phyloP scores from a whole-genome alignment of 2,329 filamentous ascomycete species.

The Penicillium rolfsii region DNA sequence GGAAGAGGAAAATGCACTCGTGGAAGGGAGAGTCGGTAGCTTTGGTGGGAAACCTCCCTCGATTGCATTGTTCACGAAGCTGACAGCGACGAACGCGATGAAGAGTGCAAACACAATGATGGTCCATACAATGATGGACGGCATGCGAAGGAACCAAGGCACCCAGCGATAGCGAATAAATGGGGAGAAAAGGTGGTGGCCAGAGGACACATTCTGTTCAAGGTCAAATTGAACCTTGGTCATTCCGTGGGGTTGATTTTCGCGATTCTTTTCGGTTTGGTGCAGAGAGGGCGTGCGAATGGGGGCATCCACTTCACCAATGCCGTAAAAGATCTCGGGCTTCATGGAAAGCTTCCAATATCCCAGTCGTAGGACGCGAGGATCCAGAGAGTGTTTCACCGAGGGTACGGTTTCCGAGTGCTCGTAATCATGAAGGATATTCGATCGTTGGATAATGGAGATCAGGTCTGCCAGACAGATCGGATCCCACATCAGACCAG shows the following conservation, averaged over 20 bases:
- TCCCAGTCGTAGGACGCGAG: constrained; percentile 71
- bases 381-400: constrained; percentile 54
- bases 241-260: constrained; percentile 39
- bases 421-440: constrained; percentile 72
- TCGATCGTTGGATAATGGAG: constrained; percentile 76
- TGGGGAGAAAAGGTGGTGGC: constrained; percentile 56
- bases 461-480: constrained; percentile 80
- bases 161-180: constrained; percentile 67
- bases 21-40: constrained; percentile 63
- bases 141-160: constrained; percentile 74
- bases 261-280: constrained; percentile 34
- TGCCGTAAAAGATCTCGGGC: constrained; percentile 74
- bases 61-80: constrained; percentile 72
- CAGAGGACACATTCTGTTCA: constrained; percentile 51
- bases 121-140: constrained; percentile 67
- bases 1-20: constrained; percentile 74
- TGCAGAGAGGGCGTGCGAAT: constrained; percentile 49
- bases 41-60: constrained; percentile 71
- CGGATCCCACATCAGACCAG: constrained; percentile 84
- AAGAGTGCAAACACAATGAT: constrained; percentile 64
- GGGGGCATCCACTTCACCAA: constrained; percentile 66
- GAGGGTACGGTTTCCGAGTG: constrained; percentile 64
- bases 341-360: constrained; percentile 77
- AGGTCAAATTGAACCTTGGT: constrained; percentile 41
- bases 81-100: constrained; percentile 73